A percentile compares a stretch with the other conserved stretches of the same genome.
Evolutionary conservation across 495 filamentous ascomycete genomes (phyloP).

Genomic region (Penicillium nucicola): DNA sequence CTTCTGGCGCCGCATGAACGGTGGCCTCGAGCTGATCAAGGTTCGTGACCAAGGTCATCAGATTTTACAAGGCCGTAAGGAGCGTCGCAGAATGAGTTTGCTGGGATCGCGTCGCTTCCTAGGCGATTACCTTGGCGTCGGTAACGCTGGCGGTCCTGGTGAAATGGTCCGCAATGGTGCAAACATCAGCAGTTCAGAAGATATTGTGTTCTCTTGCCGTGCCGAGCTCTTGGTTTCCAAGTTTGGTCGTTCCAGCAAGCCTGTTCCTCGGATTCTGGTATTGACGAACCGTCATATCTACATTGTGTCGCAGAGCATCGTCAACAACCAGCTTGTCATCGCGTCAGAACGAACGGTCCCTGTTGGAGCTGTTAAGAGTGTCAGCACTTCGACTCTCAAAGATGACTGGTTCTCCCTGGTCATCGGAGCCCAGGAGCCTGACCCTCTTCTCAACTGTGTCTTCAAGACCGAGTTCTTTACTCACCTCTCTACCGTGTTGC

Average conservation of each 20-base stretch:
- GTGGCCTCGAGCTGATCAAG: constrained; percentile 82
- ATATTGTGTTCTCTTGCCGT: constrained; percentile 82
- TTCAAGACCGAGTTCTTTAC: constrained; percentile 98
- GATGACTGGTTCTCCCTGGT: constrained; percentile 98
- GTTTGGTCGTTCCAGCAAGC: constrained; percentile 93
- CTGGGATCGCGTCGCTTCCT: constrained; percentile 89
- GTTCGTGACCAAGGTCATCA: constrained; percentile 87
- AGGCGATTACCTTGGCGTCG: constrained; percentile 91
- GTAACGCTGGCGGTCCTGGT: constrained; percentile 74
- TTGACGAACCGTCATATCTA: constrained; percentile 86
- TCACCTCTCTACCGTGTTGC: constrained; percentile 71
- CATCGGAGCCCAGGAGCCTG: constrained; percentile 85
- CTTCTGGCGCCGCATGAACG: constrained; percentile 88
- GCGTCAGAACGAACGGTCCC: constrained; percentile 76
- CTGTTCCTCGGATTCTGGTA: constrained; percentile 77
- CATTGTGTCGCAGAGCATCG: constrained; percentile 77
- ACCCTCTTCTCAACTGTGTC: constrained; percentile 86
- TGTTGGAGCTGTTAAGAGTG: constrained; percentile 80
- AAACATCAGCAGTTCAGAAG: constrained; percentile 64
- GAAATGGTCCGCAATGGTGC: constrained; percentile 73
- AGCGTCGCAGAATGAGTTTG: constrained; percentile 84
- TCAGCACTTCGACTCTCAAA: constrained; percentile 72
- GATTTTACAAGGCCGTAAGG: constrained; percentile 79
- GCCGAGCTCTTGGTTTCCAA: constrained; percentile 87
- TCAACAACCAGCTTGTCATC: constrained; percentile 78